Percentiles rank a stretch among this genome's conserved stretches.
Evolutionary conservation across 202 grass and related monocot genomes (phyloP).

Genomic region (Panicum hallii): DNA sequence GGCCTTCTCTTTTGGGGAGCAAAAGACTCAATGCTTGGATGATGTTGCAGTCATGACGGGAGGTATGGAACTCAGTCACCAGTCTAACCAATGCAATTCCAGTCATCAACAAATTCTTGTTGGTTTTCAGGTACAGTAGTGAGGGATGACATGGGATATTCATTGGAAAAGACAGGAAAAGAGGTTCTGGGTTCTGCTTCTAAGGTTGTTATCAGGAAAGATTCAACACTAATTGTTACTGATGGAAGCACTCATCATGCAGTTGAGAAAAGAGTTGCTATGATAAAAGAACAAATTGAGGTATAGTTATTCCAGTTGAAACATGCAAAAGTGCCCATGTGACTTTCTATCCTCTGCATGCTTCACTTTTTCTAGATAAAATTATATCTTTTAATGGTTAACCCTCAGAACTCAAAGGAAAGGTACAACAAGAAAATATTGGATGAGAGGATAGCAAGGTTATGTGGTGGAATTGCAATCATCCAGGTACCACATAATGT

Average conservation of each 20-base stretch:
- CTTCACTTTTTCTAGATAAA: background rate
- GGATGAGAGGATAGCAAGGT: constrained; percentile 88
- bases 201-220: constrained; percentile 80
- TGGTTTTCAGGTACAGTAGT: constrained; percentile 76
- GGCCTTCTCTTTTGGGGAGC: constrained; percentile 90
- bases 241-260: constrained; percentile 66
- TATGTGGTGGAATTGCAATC: constrained; percentile 87
- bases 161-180: constrained; percentile 77
- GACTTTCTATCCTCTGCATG: background rate
- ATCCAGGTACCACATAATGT: constrained; percentile 63
- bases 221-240: constrained; percentile 89
- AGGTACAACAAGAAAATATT: constrained; percentile 89
- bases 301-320: constrained; percentile 44
- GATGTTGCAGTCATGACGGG: constrained; percentile 89
- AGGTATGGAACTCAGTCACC: constrained; percentile 55
- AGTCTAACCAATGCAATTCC: constrained; percentile 12
- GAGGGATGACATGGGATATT: constrained; percentile 81
- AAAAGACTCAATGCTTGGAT: constrained; percentile 83
- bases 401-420: constrained; percentile 69
- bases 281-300: constrained; percentile 72
- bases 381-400: constrained; percentile 35
- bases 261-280: constrained; percentile 73
- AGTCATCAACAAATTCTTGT: constrained; percentile 22
- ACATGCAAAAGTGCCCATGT: background rate
- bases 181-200: constrained; percentile 83